Evolutionary conservation across 164 flowering plant species (phyloP), one percentile per base, ranked within the genome.

Genomic region (Nelumbo lutea): DNA sequence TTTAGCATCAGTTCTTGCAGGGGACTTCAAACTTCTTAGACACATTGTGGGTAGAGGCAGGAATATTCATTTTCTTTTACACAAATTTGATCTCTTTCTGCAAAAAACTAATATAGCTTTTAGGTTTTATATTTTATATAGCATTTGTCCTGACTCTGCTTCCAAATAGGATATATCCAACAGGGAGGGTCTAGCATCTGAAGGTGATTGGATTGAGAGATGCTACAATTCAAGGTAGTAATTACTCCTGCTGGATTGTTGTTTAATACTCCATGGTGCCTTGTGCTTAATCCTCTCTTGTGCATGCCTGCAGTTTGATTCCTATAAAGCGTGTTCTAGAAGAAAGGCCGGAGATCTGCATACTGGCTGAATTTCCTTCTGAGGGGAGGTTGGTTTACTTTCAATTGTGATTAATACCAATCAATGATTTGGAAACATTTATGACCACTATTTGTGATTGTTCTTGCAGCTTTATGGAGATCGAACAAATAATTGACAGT

Each of bases 151-250:
- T 45, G 53, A 52, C 55, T 67, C 4, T 73, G 63, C 45, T 6
- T 68, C 40, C 64, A 65, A 43, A 72, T 73, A 93, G 98, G 98
- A 93, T 75, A 82, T 93, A 76, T 93, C 98, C 57, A 93, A 90
- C 75, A 84, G 83, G 69, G 98, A 93, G 78, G 98, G 98, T 42
- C 81, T 93, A 65, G 98, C 98, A 47, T 82, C 88, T 48, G 91
- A 85, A 61, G 82, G 77, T 68, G 96, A 86, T 71, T 89, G 92
- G 93, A 85, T 82, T 59, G 64, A 70, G 2, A 80, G 98, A 77
- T 79, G 86, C 65, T 87, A 81, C 70, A 78, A 59, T 69, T 80
- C 90, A 66, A 79, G 90, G 97, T 90, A 78, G 70, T 56, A 8
- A 42, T 62, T 64, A 11, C 38, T 63, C 58, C 10, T 71, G 50